Evolutionary conservation across 1,284 basidiomycete species (phyloP), one percentile per base, ranked within the genome.

Genomic region (Microbotryum scabiosae): DNA sequence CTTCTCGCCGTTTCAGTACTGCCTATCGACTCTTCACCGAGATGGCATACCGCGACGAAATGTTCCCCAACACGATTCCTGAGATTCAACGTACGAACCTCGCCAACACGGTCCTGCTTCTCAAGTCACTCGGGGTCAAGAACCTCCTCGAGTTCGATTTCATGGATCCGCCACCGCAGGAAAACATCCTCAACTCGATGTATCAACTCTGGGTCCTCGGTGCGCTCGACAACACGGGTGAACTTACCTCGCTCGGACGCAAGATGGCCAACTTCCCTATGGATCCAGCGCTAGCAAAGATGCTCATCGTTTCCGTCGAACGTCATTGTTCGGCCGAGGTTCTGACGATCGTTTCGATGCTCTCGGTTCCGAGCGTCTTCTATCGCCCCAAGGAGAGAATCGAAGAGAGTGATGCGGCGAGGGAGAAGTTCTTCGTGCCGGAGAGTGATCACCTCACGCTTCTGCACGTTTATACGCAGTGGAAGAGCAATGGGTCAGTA

Each of bases 121-220:
- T 98, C 60, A 98, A 98, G 75, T 93, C 91, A 2, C 79, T 99
- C 18, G 96, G 94, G 30, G 97, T 78, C 78, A 93, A 85, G 82
- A 84, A 98, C 74, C 82, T 98, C 57, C 88, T 98, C 69, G 92
- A 93, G 61, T 99, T 99, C 74, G 94, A 98, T 77, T 99, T 98
- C 74, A 89, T 99, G 84, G 96, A 97, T 75, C 96, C 96, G 4
- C 96, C 96, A 0, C 78, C 77, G 6, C 69, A 90, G 84, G 88
- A 88, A 62, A 94, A 94, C 73, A 94, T 93, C 69, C 79, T 94
- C 53, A 97, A 96, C 74, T 96, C 91, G 3, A 97, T 97, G 93
- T 97, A 97, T 75, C 93, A 97, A 75, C 84, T 99, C 25, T 99
- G 96, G 94, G 92, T 97, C 5, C 85, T 98, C 18, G 92, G 92